Percentiles rank a stretch among this genome's conserved stretches.
Conservation (phyloP, 345 rosid genomes). For the Eucalyptus camaldulensis region DNA sequence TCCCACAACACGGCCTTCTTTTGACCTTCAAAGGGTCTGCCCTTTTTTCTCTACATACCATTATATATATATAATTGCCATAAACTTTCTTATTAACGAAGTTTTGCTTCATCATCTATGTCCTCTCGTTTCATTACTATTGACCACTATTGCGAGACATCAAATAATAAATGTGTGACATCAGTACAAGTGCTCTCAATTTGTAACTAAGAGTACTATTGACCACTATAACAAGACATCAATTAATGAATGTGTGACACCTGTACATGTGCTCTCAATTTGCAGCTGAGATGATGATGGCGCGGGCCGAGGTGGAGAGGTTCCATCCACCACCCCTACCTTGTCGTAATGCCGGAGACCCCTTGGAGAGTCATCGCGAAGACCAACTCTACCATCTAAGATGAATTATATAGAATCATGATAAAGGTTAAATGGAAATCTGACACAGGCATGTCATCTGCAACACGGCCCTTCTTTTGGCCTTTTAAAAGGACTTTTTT, state of each 20-base stretch:
- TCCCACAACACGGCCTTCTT: background rate
- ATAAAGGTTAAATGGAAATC: background rate
- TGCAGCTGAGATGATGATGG: background rate
- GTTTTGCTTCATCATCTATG: too few species aligned
- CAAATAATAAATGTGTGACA: too few species aligned
- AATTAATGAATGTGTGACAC: background rate
- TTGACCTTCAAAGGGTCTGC: background rate
- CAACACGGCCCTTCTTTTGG: background rate
- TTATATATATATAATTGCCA: background rate
- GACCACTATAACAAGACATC: background rate
- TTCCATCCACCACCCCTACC: background rate
- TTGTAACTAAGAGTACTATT: background rate
- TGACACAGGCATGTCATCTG: background rate
- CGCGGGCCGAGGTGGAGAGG: background rate
- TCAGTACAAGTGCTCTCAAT: too few species aligned
- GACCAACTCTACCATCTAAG: background rate
- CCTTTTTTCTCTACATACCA: background rate
- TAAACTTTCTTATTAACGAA: too few species aligned
- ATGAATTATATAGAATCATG: background rate
- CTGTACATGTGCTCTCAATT: background rate
- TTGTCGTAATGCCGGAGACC: background rate
- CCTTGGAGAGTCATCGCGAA: background rate
- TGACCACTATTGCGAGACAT: too few species aligned
- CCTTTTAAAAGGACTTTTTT: background rate
- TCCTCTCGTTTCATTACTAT: too few species aligned